Base-by-base conservation (phyloP, 805 yeast genomes). In the Saturnispora bothae region DNA sequence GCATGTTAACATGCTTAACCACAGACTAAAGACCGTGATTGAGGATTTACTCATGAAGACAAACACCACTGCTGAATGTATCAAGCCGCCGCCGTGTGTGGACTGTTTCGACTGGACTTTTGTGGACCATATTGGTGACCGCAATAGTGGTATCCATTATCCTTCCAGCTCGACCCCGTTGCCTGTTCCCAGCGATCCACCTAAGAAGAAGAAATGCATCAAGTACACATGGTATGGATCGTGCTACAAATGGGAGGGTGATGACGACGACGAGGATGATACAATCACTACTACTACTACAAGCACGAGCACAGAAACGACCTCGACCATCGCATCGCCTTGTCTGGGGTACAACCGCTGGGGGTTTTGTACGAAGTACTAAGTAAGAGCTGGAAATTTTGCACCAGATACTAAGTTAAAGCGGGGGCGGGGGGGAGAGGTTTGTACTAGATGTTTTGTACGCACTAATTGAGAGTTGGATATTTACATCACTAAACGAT, bases 71-170 rank as follows among this genome's bases (percentile, higher is more conserved):
- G 88, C 97, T 0, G 54, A 55, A 25, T 89, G 97, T 54, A 64
- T 61, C 14, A 70, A 67, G 15, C 83, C 86, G 7, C 82, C 88
- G 1, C 86, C 92, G 0, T 88, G 97, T 55, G 69, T 78, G 39
- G 97, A 88, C 51, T 88, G 97, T 56, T 82, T 72, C 58, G 82
- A 83, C 52, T 88, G 97, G 97, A 69, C 77, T 35, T 86, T 71
- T 55, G 73, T 80, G 3, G 66, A 69, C 17, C 74, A 66, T 39
- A 66, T 66, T 37, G 66, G 46, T 12, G 52, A 51, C 3, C 47
- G 48, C 48, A 52, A 40, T 14, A 33, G 48, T 13, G 45, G 57
- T 7, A 41, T 53, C 4, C 61, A 59, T 44, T 65, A 46, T 25
- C 38, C 51, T n/a, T n/a, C 36, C 38, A 4, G 35, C 43, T 7